Evolutionary conservation across 2,329 filamentous ascomycete species (phyloP), one percentile per base, ranked within the genome.

Genomic region (Fonsecaea nubica): DNA sequence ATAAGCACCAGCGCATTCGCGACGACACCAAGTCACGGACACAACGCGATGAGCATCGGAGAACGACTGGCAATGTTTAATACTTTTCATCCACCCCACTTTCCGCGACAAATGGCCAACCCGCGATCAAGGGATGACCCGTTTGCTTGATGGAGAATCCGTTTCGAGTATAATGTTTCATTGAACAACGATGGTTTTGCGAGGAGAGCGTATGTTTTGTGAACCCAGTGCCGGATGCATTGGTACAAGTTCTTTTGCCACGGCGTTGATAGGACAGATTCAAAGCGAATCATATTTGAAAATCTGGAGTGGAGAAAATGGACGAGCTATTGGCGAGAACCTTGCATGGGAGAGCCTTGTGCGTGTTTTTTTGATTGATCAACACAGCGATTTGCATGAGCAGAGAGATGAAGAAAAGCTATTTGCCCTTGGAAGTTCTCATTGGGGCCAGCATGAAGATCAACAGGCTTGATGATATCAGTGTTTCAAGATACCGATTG

Each of bases 1-100:
- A 77, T 77, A 63, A 69, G 65, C n/a, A 72, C 66, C 9, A 71
- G 65, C 53, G 69, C 68, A 6, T 70, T 68, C 48, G 68, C 66
- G 9, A 67, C 66, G 13, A 64, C 53, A 30, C 68, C 68, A 12
- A 68, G 54, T 56, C 67, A 70, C 33, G 65, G 68, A 18, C 60
- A 70, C 60, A 66, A 61, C 45, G 67, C 62, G 32, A 59, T 69
- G 63, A 72, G 70, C 52, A 70, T 72, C 32, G 67, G 66, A 25
- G 68, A 72, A 58, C 58, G 70, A 45, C 62, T 72, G 55, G 70
- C 66, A 9, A 62, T 63, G 65, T 70, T 72, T 38, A 65, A 48
- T 55, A 69, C 64, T 36, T 68, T 66, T 42, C 70, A 72, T 54
- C 61, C 61, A n/a, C 66, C 59, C 12, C 65, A 69, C 30, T 65